Conservation (phyloP, 1,284 basidiomycete species). For the Cutaneotrichosporon arboriforme region DNA sequence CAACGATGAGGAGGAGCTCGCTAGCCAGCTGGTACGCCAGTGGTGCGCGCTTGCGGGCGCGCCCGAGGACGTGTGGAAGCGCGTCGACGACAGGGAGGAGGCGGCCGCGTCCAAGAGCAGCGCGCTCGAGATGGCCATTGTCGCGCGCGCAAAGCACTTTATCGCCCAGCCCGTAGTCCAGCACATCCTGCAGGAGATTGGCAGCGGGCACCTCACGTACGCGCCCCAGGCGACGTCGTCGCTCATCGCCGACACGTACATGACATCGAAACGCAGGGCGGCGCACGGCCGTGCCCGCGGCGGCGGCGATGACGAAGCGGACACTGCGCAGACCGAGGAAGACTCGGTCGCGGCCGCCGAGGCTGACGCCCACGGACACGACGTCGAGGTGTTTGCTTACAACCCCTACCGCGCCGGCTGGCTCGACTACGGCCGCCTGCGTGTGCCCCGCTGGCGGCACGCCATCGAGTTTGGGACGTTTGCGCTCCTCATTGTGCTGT, state of each 20-base stretch:
- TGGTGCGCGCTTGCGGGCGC: slow-evolving; percentile 80
- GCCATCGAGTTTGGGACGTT: slow-evolving; percentile 73
- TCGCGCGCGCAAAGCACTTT: slow-evolving; percentile 71
- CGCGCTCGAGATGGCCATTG: slow-evolving; percentile 79
- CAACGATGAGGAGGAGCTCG: slow-evolving; percentile 61
- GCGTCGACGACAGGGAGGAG: slow-evolving; percentile 57
- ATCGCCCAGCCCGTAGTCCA: slow-evolving; percentile 73
- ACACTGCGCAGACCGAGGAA: neutral
- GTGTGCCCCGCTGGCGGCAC: slow-evolving; percentile 73
- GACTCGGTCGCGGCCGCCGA: neutral
- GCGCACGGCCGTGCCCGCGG: neutral
- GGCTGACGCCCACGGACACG: slow-evolving; percentile 15
- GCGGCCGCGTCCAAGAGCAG: slow-evolving; percentile 60
- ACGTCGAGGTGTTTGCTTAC: slow-evolving; percentile 56
- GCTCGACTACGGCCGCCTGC: slow-evolving; percentile 69
- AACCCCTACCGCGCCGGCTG: slow-evolving; percentile 66
- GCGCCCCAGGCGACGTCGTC: slow-evolving; percentile 59
- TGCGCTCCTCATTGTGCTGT: slow-evolving; percentile 60
- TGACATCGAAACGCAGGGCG: slow-evolving; percentile 50
- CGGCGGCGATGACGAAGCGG: neutral
- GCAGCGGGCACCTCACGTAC: slow-evolving; percentile 55
- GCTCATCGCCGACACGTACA: slow-evolving; percentile 71
- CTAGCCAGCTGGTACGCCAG: slow-evolving; percentile 66
- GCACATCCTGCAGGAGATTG: slow-evolving; percentile 73
- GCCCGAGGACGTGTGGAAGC: slow-evolving; percentile 58